Evolutionary conservation across 2,329 filamentous ascomycete species (phyloP).

Genomic region (Pseudopyricularia cyperi): DNA sequence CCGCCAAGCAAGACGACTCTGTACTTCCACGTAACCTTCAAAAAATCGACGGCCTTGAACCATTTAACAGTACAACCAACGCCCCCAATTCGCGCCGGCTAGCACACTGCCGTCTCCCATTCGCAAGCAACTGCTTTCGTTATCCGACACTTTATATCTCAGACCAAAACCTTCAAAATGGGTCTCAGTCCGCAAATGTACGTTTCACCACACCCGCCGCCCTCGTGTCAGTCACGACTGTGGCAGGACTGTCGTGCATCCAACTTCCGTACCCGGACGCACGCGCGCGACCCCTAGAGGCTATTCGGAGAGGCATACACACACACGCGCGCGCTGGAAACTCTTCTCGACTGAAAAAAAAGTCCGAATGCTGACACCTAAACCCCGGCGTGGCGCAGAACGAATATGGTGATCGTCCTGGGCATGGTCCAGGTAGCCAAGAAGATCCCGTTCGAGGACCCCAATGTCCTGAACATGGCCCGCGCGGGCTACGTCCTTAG

Average conservation of each 20-base stretch:
- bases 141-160: neutral
- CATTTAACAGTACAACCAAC: neutral
- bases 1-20: neutral
- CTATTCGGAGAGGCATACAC: too few species aligned
- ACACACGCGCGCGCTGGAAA: neutral
- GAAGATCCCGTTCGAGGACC: slow-evolving; percentile 88
- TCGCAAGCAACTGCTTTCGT: neutral
- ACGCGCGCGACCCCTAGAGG: too few species aligned
- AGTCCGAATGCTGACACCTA: slow-evolving; percentile 10
- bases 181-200: slow-evolving; percentile 52
- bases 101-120: neutral
- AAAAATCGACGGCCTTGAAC: neutral
- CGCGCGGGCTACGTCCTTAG: slow-evolving; percentile 42
- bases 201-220: slow-evolving; percentile 13
- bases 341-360: neutral
- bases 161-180: slow-evolving; percentile 32
- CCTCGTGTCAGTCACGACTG: too few species aligned
- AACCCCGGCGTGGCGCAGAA: slow-evolving; percentile 34
- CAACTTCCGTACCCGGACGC: too few species aligned
- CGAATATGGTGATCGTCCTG: slow-evolving; percentile 88
- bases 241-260: too few species aligned
- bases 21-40: neutral
- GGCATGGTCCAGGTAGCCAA: slow-evolving; percentile 98
- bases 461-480: slow-evolving; percentile 40
- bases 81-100: neutral